Evolutionary conservation across 2,329 filamentous ascomycete genomes (phyloP), one percentile per base, ranked within the genome.

Genomic region (Phyllosticta capitalensis): DNA sequence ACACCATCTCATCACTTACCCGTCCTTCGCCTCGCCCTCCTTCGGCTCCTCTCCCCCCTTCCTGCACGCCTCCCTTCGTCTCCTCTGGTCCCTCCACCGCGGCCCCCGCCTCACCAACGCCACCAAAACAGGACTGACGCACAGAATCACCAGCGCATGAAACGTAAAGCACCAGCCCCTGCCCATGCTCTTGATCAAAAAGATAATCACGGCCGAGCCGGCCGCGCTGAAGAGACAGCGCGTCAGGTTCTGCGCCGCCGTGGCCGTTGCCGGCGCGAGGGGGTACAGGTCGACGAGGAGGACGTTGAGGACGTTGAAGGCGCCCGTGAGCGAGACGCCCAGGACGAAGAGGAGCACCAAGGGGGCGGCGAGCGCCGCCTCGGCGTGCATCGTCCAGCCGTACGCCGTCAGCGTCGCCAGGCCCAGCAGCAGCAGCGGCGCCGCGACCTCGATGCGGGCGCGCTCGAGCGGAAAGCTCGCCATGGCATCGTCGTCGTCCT

Each of bases 241-340:
- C 19, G 65, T 64, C 48, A 65, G 21, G 49, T 68, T 68, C 28
- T 66, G 67, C 3, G 66, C 71, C 5, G 72, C 72, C 2, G 71
- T 74, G 0, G 72, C 72, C 7, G 72, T 75, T 2, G 69, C 63
- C 1, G 73, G 72, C 22, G 63, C 66, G 5, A 66, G 55, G 1
- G 71, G 71, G 49, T 74, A 72, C 20, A 74, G 65, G 55, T 76
- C 74, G 7, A 76, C 65, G 5, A 75, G 56, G 65, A 76, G 63
- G 1, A 74, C 67, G 49, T 61, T 69, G 64, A 74, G 65, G 17
- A 64, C 66, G 51, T 72, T 73, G 67, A 88, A 88, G 0, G 81
- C 79, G 1, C 81, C 83, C 2, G 84, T 85, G 22, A 82, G 73
- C 10, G 77, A 77, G 0, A 72, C 67, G 3, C 82, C 73, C 1